These are phyloP conservation scores for Helotiales sp. DNA, from an alignment of 2,329 filamentous ascomycete genomes.

Conservation along the genomic window DNA sequence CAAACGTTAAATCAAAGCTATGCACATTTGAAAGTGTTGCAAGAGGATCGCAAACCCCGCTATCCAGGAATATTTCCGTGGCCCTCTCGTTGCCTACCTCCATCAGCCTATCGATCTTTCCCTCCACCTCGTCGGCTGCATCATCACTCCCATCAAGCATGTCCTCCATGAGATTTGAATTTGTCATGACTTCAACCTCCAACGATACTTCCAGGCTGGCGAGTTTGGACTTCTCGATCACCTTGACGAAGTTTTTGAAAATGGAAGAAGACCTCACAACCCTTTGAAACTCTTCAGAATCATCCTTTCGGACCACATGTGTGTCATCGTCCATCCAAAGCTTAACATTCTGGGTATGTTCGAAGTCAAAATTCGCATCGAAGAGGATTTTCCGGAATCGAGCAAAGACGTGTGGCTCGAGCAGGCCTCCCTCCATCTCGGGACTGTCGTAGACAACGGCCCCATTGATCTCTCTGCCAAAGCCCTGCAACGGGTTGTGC, in stretches of 20 bases:
- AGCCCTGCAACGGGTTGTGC: constrained; percentile 23
- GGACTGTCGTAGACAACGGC: constrained; percentile 18
- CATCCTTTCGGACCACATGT: not conserved
- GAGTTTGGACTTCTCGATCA: constrained; percentile 19
- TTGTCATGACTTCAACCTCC: constrained; percentile 24
- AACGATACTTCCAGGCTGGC: constrained; percentile 25
- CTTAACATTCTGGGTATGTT: constrained; percentile 17
- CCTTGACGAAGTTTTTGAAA: constrained; percentile 28
- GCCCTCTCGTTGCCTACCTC: constrained; percentile 22
- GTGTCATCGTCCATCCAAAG: constrained; percentile 28
- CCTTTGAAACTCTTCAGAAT: constrained; percentile 12
- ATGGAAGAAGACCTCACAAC: constrained; percentile 16
- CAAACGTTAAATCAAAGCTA: constrained; percentile 19
- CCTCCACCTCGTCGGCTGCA: constrained; percentile 13
- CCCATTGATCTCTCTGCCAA: not conserved
- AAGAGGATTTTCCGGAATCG: constrained; percentile 28
- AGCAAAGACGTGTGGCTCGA: constrained; percentile 33
- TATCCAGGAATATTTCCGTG: constrained; percentile 30
- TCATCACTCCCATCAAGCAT: constrained; percentile 12
- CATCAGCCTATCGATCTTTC: constrained; percentile 20
- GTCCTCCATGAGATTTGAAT: constrained; percentile 18
- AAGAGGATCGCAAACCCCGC: constrained; percentile 20
- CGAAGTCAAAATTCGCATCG: constrained; percentile 21
- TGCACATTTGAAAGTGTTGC: constrained; percentile 22
- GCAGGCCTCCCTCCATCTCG: constrained; percentile 3